A percentile compares a stretch with the other conserved stretches of the same genome.
Conservation (phyloP, 208 protist species). For the Crithidia expoeki region DNA sequence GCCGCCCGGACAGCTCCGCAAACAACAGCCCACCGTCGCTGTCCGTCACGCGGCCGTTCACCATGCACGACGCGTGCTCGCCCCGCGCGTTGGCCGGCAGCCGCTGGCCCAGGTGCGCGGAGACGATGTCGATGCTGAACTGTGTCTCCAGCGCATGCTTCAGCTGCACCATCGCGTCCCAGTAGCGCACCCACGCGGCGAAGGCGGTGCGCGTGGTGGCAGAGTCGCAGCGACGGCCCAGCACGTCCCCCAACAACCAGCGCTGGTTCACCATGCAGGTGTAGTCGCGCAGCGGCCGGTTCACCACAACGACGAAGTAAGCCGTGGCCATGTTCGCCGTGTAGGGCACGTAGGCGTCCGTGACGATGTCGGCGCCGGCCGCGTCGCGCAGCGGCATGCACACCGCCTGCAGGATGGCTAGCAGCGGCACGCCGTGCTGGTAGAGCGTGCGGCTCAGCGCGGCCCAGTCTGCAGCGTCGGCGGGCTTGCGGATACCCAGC, state of each 20-base stretch:
- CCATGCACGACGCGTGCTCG: constrained; percentile 22
- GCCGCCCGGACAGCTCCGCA: constrained; percentile 13
- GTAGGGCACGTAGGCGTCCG: constrained; percentile 26
- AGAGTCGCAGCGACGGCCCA: constrained; percentile 5
- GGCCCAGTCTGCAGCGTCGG: constrained; percentile 8
- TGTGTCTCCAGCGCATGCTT: constrained; percentile 11
- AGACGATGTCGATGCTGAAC: constrained; percentile 6
- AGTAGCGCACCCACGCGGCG: constrained; percentile 34
- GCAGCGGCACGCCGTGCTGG: constrained; percentile 23
- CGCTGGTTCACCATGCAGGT: constrained; percentile 23
- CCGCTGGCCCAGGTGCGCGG: constrained; percentile 26
- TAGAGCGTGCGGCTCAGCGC: constrained; percentile 21
- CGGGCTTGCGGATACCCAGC: constrained; percentile 16
- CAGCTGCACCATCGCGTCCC: constrained; percentile 23
- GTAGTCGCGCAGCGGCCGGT: constrained; percentile 32
- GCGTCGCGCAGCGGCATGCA: constrained; percentile 18
- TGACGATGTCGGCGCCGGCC: constrained; percentile 8
- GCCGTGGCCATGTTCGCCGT: constrained; percentile 17
- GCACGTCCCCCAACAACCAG: constrained; percentile 24
- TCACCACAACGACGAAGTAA: constrained; percentile 26
- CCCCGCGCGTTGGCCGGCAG: not conserved
- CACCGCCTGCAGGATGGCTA: constrained; percentile 19
- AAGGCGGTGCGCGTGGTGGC: constrained; percentile 15
- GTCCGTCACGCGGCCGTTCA: constrained; percentile 30
- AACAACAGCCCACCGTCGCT: constrained; percentile 22